Percentiles rank a stretch among this genome's conserved stretches.
These are phyloP conservation scores for Cyclaneusma minus DNA, from an alignment of 2,329 filamentous ascomycete genomes.

Conservation along the genomic window DNA sequence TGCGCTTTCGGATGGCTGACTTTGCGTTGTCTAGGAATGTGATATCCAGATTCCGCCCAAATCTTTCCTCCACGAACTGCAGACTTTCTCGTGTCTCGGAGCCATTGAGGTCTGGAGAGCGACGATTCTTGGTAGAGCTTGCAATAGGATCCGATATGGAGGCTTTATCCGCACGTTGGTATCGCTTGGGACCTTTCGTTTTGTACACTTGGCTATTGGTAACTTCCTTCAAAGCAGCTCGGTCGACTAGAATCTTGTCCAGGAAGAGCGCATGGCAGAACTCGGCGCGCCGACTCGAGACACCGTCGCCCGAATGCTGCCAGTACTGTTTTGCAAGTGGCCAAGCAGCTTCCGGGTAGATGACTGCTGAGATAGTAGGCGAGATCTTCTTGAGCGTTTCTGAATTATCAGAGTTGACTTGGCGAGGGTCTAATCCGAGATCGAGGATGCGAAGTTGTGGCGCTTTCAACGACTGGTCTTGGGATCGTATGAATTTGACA, in stretches of 20 bases:
- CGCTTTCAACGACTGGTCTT: constrained; percentile 34
- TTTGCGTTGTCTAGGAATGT: constrained; percentile 70
- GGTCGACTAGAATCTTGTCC: constrained; percentile 47
- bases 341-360: constrained; percentile 55
- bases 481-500: constrained; percentile 51
- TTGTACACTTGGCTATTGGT: constrained; percentile 11
- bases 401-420: constrained; percentile 30
- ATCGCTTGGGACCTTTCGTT: constrained; percentile 61
- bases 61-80: constrained; percentile 83
- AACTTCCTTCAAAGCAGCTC: constrained; percentile 14
- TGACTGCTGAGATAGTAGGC: constrained; percentile 50
- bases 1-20: constrained; percentile 70
- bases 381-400: constrained; percentile 36
- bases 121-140: too few species aligned
- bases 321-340: constrained; percentile 81
- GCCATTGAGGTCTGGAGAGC: constrained; percentile 9
- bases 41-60: constrained; percentile 77
- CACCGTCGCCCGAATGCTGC: constrained; percentile 89
- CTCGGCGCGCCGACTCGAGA: constrained; percentile 81
- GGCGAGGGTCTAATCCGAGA: constrained; percentile 44
- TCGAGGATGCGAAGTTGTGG: constrained; percentile 40
- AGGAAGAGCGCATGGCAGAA: constrained; percentile 67
- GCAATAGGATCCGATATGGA: too few species aligned
- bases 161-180: constrained; percentile 51
- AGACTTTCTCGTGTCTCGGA: constrained; percentile 43